A percentile compares a stretch with the other conserved stretches of the same genome.
Conservation (phyloP, 371 early-diverging fungal species). For the Rhizopus delemar region DNA sequence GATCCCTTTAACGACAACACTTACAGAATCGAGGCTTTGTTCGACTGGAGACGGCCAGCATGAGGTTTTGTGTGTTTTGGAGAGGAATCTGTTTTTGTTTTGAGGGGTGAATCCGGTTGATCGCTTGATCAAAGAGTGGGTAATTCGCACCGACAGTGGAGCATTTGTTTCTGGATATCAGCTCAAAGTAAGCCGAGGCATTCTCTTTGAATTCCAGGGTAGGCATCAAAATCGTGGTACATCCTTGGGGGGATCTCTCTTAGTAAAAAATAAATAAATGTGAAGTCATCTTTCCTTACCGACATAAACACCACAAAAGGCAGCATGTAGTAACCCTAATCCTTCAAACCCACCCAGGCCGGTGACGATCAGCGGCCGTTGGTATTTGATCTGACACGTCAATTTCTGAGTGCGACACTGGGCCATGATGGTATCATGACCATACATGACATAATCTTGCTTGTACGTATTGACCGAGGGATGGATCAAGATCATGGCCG, state of each 20-base stretch:
- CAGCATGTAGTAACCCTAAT: constrained; percentile 72
- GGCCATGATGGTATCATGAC: constrained; percentile 66
- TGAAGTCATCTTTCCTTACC: constrained; percentile 34
- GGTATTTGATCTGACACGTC: constrained; percentile 67
- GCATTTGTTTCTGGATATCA: constrained; percentile 52
- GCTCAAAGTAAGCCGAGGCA: constrained; percentile 67
- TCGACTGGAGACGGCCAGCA: constrained; percentile 72
- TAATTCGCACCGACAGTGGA: constrained; percentile 69
- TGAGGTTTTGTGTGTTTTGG: constrained; percentile 64
- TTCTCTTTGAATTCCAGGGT: constrained; percentile 53
- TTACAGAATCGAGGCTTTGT: constrained; percentile 58
- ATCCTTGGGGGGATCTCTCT: constrained; percentile 27
- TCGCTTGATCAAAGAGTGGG: constrained; percentile 72
- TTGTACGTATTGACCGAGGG: constrained; percentile 35
- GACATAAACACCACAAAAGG: constrained; percentile 72
- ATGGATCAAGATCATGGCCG: constrained; percentile 56
- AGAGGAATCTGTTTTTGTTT: constrained; percentile 52
- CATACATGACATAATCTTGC: constrained; percentile 57
- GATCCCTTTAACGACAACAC: constrained; percentile 13
- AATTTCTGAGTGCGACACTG: constrained; percentile 76
- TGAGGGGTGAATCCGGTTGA: constrained; percentile 38
- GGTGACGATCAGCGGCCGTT: constrained; percentile 59
- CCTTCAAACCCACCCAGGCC: constrained; percentile 68
- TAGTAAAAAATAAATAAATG: constrained; percentile 10
- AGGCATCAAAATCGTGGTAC: constrained; percentile 57